Conservation (phyloP, 78 protist species). For the Dictyostelium firmibasis region DNA sequence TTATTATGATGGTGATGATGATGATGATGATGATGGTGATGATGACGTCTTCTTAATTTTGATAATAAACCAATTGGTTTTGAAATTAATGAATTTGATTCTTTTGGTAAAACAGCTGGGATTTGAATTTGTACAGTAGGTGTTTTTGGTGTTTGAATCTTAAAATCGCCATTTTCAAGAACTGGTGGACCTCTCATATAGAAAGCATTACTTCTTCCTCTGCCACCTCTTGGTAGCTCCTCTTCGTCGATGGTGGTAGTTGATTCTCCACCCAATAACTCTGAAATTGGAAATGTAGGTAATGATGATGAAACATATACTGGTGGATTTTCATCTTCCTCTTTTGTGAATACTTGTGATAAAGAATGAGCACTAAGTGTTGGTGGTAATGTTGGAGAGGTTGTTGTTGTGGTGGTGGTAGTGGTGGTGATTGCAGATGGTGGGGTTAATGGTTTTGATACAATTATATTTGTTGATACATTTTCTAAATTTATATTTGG, state of each 20-base stretch:
- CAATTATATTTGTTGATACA: neutral
- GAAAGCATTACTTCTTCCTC: slow-evolving; percentile 73
- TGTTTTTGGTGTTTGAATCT: slow-evolving; percentile 14
- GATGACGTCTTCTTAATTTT: slow-evolving; percentile 38
- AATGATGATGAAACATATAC: slow-evolving; percentile 27
- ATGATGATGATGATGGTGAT: slow-evolving; percentile 11
- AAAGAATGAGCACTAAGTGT: neutral
- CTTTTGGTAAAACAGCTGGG: slow-evolving; percentile 20
- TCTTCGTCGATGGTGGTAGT: neutral
- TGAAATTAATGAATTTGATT: slow-evolving; percentile 32
- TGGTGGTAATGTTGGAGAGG: neutral
- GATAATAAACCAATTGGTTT: slow-evolving; percentile 57
- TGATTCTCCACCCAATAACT: neutral
- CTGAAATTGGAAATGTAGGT: slow-evolving; percentile 13
- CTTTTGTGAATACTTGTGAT: neutral
- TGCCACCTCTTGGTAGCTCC: slow-evolving; percentile 63
- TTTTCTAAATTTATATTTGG: slow-evolving; percentile 8
- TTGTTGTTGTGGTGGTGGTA: neutral
- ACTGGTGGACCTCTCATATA: slow-evolving; percentile 69
- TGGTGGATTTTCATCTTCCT: neutral
- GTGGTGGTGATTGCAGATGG: neutral
- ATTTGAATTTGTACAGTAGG: slow-evolving; percentile 13
- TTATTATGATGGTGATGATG: slow-evolving; percentile 7
- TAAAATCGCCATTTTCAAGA: slow-evolving; percentile 55
- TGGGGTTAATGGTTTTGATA: neutral